Percentiles rank a stretch among this genome's conserved stretches.
These are phyloP conservation scores for Antrodiella citrinella DNA, from an alignment of 768 basidiomycete species.

Conservation along the genomic window DNA sequence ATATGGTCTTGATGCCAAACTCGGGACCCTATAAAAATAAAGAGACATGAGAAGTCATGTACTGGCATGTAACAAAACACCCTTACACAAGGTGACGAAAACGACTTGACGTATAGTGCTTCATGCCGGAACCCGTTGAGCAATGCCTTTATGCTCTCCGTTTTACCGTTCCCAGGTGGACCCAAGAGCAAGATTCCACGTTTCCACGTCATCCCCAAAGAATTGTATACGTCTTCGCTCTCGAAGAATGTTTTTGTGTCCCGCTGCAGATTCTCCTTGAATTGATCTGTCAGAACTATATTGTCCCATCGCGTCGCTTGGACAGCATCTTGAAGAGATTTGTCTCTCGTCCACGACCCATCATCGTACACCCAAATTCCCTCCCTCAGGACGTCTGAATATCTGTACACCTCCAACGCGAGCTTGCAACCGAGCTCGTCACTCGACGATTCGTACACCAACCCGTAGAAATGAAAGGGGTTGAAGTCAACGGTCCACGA, in stretches of 20 bases:
- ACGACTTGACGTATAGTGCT: constrained; percentile 34
- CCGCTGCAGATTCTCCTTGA: constrained; percentile 26
- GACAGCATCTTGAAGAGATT: constrained; percentile 17
- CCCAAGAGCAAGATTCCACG: constrained; percentile 18
- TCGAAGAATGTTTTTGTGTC: constrained; percentile 34
- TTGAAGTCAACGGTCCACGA: constrained; percentile 2
- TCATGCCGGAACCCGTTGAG: constrained; percentile 21
- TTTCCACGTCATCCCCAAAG: constrained; percentile 32
- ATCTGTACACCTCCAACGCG: constrained; percentile 10
- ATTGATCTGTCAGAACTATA: constrained; percentile 24
- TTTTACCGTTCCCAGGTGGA: constrained; percentile 31
- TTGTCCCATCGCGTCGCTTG: constrained; percentile 25
- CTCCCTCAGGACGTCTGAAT: constrained; percentile 13
- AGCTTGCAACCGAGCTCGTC: constrained; percentile 10
- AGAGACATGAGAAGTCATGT: neutral
- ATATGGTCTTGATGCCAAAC: constrained; percentile 26
- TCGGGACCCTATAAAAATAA: constrained; percentile 13
- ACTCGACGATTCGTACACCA: constrained; percentile 7
- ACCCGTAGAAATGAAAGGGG: constrained; percentile 2
- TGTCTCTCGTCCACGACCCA: constrained; percentile 26
- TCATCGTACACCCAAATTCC: constrained; percentile 32
- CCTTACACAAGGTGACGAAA: constrained; percentile 23
- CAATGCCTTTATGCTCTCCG: constrained; percentile 28
- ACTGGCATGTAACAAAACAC: neutral
- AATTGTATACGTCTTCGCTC: constrained; percentile 28